Evolutionary conservation across 225 moss, liverwort and hornwort genomes (phyloP), one percentile per base, ranked within the genome.

Genomic region (Straminergon stramineum): DNA sequence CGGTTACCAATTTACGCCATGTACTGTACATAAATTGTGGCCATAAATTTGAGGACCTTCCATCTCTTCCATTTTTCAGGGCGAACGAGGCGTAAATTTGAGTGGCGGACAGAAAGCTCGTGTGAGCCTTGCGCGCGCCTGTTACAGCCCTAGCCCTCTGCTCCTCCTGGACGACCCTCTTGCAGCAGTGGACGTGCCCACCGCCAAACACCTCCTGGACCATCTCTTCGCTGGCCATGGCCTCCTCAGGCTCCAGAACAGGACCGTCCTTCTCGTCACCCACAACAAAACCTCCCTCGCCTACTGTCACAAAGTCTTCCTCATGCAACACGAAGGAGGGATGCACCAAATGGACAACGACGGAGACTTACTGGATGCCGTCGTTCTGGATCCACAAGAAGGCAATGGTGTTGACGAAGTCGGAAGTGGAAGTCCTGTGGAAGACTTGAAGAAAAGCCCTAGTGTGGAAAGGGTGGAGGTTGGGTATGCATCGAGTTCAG

Each of bases 31-130:
- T 62, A 27, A 62, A 27, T 62, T 62, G 62, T 27, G 62, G 62
- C 27, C 64, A 48, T 75, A 31, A 75, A 27, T 75, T n/a, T 75
- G 48, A 62, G 62, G 31, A n/a, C 18, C 52, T 35, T 53, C 5
- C 9, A 19, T 64, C 32, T 43, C 23, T 57, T 75, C 48, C 43
- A 75, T 75, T 87, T 56, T 45, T 65, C 91, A 96, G 93, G 97
- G 96, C 75, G 96, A 97, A 89, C 89, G 94, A 84, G 97, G 97
- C 63, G 93, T 96, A n/a, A 97, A 97, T 75, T 78, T 97, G 35
- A 97, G 97, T 89, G 97, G 97, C 87, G 97, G 97, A 13, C 97
- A 97, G 91, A 97, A 97, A 88, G 95, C 97, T 37, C 89, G 97
- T 39, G 79, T 97, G 30, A 95, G 95, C 83, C 95, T 97, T 81